Base-by-base conservation (phyloP, 2,329 filamentous ascomycete species). In the Aspergillus ochraceoroseus region DNA sequence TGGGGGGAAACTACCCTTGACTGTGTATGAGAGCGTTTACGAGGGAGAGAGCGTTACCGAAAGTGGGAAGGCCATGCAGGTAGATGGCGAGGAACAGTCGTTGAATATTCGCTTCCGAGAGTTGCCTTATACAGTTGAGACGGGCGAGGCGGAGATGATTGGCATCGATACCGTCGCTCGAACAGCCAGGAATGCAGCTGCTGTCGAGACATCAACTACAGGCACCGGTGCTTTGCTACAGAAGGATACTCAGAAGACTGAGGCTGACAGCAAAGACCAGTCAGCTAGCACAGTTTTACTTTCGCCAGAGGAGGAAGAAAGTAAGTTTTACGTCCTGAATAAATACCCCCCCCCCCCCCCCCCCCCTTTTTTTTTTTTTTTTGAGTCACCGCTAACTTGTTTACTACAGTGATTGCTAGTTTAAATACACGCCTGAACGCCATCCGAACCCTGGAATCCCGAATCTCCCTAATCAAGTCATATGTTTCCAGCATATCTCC, bases 141-240 rank as follows among this genome's bases (percentile, higher is more conserved):
- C 89, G 0, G 87, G 87, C 7, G 89, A 96, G 63, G 89, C 89
- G 1, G 92, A 98, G 65, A 95, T 95, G 88, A 96, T 98, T 51
- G 85, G 86, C 53, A 86, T 98, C 57, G 88, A 95, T 64, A 94
- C 89, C 51, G 84, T 98, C 13, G 89, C 90, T 0, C 82, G 83
- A 37, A 87, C 85, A 26, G 85, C 85, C 32, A 86, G 85, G 32
- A 90, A 86, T 56, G 89, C 88, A 15, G 81, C 84, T 7, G 79
- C 79, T 20, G 70, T 79, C 15, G 62, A 66, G 12, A 43, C 55
- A 1, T 45, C 54, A 22, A 38, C 48, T 5, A 27, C 53, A 31
- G 34, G 49, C 37, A 34, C 44, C 26, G 30, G 20, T 2, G 17
- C 42, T 3, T 35, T 43, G 14, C 35, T 27, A 12, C 20, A 37